Evolutionary conservation across 2,329 filamentous ascomycete genomes (phyloP), one percentile per base, ranked within the genome.

Genomic region (Pleomassaria siparia): DNA sequence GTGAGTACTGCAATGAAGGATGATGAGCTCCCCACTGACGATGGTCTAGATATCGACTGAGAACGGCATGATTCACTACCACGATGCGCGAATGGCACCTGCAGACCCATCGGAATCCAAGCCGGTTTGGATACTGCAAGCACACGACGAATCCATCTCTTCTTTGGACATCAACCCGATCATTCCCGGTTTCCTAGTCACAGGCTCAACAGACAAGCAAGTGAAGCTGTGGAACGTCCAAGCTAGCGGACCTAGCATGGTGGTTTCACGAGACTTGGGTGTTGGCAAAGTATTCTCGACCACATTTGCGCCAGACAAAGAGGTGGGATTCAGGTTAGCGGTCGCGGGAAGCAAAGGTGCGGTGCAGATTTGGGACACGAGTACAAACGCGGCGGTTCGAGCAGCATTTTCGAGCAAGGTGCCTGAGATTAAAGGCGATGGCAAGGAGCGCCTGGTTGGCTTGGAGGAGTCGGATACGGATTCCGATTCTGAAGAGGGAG

Each of bases 141-240:
- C 94, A 13, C 94, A 99, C 75, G 91, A 96, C 69, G 86, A 92
- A 71, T 89, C 89, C 2, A 81, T 97, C 36, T 95, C 91, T 8
- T 86, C 90, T 0, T 96, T 99, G 69, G 91, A 96, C 70, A 82
- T 97, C 74, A 97, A 96, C 77, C 80, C 86, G 3, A 77, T 85
- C 41, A 90, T 99, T 50, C 92, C 94, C 1, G 94, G 94, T 35
- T 96, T 89, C 79, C 82, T 99, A 73, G 94, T 84, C 12, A 97
- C 94, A 0, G 94, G 91, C 2, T 96, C 91, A 2, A 91, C 89
- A 12, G 94, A 99, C 77, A 92, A 90, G 77, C 89, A 87, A 5
- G 91, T 97, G 61, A 99, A 99, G 79, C 79, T 99, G 47, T 99
- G 94, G 94, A 96, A 96, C 73, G 84, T 96, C 47, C 82, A 87